Percentiles rank a stretch among this genome's conserved stretches.
These are phyloP conservation scores for Colletotrichum godetiae DNA, from an alignment of 2,329 filamentous ascomycete genomes.

Conservation along the genomic window DNA sequence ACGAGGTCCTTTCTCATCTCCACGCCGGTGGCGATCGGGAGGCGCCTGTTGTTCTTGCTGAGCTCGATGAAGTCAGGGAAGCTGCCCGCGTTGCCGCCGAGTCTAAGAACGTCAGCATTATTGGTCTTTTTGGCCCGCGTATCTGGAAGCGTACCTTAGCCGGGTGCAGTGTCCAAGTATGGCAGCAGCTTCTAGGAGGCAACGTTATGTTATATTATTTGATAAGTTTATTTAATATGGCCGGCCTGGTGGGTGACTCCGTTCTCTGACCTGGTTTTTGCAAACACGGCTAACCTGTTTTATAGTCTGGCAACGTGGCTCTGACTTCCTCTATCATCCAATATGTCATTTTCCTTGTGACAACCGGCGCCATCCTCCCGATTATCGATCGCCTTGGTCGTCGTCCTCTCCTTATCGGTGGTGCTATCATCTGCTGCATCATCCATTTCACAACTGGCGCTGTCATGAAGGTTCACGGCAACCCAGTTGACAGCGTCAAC, in stretches of 20 bases:
- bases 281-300: background rate
- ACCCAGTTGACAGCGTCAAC: slow-evolving; percentile 54
- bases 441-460: slow-evolving; percentile 61
- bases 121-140: slow-evolving; percentile 57
- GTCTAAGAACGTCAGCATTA: slow-evolving; percentile 50
- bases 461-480: slow-evolving; percentile 61
- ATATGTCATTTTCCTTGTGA: slow-evolving; percentile 66
- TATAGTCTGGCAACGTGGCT: slow-evolving; percentile 41
- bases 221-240: too few relatives aligned
- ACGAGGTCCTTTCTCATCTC: slow-evolving; percentile 48
- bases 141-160: slow-evolving; percentile 64
- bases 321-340: slow-evolving; percentile 65
- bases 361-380: slow-evolving; percentile 60
- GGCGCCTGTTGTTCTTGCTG: slow-evolving; percentile 66
- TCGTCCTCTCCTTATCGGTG: slow-evolving; percentile 57
- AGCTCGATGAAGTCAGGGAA: slow-evolving; percentile 64
- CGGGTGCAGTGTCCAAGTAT: slow-evolving; percentile 64
- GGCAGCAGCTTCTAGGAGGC: slow-evolving; percentile 67
- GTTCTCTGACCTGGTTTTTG: too few relatives aligned
- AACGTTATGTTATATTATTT: slow-evolving; percentile 69
- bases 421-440: slow-evolving; percentile 56
- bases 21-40: slow-evolving; percentile 66
- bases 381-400: slow-evolving; percentile 62
- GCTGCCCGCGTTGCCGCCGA: slow-evolving; percentile 51
- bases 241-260: too few relatives aligned